These are phyloP conservation scores for Staphylotrichum longicolle DNA, from an alignment of 495 filamentous ascomycete species.

Conservation along the genomic window DNA sequence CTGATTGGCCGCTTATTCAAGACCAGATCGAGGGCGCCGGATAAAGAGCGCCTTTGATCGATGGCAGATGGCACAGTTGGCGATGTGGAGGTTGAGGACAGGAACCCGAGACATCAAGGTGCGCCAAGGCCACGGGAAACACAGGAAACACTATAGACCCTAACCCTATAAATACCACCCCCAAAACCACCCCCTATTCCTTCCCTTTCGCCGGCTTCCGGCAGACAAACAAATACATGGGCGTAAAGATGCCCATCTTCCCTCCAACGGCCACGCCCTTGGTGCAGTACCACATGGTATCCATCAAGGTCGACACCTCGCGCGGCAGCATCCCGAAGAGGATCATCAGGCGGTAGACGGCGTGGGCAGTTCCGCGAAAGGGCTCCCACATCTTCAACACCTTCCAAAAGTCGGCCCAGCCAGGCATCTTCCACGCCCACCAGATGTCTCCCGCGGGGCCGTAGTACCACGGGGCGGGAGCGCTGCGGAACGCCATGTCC, in stretches of 20 bases:
- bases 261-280: slow-evolving; percentile 17
- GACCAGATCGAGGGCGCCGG: slow-evolving; percentile 14
- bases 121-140: not conserved
- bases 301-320: slow-evolving; percentile 17
- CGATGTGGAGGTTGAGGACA: not conserved
- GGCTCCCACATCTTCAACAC: slow-evolving; percentile 21
- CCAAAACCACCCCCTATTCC: not conserved
- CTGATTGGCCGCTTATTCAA: slow-evolving; percentile 24
- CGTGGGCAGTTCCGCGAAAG: slow-evolving; percentile 10
- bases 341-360: slow-evolving; percentile 11
- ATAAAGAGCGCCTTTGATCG: slow-evolving; percentile 8
- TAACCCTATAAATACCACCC: not conserved
- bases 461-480: slow-evolving; percentile 22
- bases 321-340: slow-evolving; percentile 9
- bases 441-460: slow-evolving; percentile 22
- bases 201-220: slow-evolving; percentile 16
- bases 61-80: not conserved
- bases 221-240: slow-evolving; percentile 25
- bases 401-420: slow-evolving; percentile 24
- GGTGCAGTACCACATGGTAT: slow-evolving; percentile 28
- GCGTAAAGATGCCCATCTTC: slow-evolving; percentile 23
- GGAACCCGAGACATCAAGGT: slow-evolving; percentile 12
- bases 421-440: slow-evolving; percentile 15
- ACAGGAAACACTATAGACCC: not conserved
- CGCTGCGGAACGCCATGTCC: slow-evolving; percentile 21